Evolutionary conservation across 164 flowering plant species (phyloP).

Genomic region (Warburgia ugandensis): DNA sequence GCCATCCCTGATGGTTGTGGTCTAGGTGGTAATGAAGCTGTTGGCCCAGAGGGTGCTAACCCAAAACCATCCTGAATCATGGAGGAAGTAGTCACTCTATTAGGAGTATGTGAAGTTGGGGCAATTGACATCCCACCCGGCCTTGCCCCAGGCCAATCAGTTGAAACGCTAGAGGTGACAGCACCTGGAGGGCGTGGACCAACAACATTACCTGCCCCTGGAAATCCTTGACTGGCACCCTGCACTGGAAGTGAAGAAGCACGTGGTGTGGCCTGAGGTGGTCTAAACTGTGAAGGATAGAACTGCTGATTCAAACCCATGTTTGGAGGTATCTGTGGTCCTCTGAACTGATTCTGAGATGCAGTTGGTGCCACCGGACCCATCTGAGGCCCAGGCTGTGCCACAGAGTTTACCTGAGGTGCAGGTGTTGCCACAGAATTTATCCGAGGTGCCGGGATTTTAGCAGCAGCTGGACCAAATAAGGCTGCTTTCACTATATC

Average conservation of each 20-base stretch:
- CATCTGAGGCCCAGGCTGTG: slow-evolving; percentile 36
- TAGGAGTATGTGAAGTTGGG: slow-evolving; percentile 31
- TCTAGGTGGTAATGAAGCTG: slow-evolving; percentile 25
- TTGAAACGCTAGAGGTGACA: slow-evolving; percentile 23
- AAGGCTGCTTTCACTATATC: slow-evolving; percentile 91
- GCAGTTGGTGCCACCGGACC: slow-evolving; percentile 20
- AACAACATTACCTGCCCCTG: slow-evolving; percentile 28
- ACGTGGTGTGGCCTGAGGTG: slow-evolving; percentile 39
- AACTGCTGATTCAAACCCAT: slow-evolving; percentile 31
- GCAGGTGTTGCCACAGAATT: slow-evolving; percentile 45
- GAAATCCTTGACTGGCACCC: slow-evolving; percentile 25
- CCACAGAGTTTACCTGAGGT: slow-evolving; percentile 28
- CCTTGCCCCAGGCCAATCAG: slow-evolving; percentile 48
- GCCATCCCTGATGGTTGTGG: slow-evolving; percentile 15
- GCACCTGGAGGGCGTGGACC: slow-evolving; percentile 29
- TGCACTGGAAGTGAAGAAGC: slow-evolving; percentile 34
- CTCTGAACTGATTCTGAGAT: slow-evolving; percentile 49
- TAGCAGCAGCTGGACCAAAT: slow-evolving; percentile 83
- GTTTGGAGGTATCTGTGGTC: slow-evolving; percentile 34
- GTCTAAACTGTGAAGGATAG: slow-evolving; percentile 43
- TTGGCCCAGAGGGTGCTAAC: slow-evolving; percentile 14
- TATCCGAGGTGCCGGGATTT: slow-evolving; percentile 90
- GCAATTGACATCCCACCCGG: slow-evolving; percentile 26
- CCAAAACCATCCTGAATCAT: slow-evolving; percentile 21
- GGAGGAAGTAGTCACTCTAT: slow-evolving; percentile 32